Conservation (phyloP, 495 filamentous ascomycete species). For the Neurospora sp. region DNA sequence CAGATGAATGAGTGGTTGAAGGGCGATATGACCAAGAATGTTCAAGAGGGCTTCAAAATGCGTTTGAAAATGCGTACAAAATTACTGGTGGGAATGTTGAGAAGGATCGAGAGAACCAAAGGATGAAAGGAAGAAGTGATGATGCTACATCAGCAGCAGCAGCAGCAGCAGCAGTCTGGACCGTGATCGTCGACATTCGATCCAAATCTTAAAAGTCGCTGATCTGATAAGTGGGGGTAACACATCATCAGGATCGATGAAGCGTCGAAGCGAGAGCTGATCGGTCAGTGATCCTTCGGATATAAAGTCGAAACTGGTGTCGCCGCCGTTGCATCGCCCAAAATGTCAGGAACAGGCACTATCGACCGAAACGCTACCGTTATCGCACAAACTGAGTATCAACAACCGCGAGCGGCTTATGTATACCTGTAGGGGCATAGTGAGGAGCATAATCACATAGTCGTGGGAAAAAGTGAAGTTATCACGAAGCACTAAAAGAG, state of each 20-base stretch:
- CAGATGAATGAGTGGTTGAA: neutral
- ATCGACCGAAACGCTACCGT: neutral
- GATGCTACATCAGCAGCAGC: neutral
- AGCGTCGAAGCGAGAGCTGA: neutral
- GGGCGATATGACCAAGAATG: neutral
- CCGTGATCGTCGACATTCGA: neutral
- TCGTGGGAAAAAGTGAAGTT: neutral
- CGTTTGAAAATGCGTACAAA: no score
- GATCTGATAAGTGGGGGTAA: neutral
- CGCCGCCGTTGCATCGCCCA: neutral
- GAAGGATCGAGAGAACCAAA: neutral
- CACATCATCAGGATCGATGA: neutral
- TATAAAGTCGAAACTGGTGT: neutral
- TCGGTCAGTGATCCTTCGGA: neutral
- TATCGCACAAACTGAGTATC: neutral
- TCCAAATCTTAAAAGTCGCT: neutral
- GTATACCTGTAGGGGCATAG: neutral
- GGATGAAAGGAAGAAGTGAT: neutral
- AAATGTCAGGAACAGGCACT: neutral
- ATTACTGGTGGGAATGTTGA: no score
- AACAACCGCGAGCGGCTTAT: neutral
- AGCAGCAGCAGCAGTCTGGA: neutral
- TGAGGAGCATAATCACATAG: neutral
- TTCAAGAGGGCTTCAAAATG: neutral
- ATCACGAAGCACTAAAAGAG: neutral